Percentiles rank a stretch among this genome's conserved stretches.
These are phyloP conservation scores for Xerophyta viscosa DNA, from an alignment of 106 monocot species.

Conservation along the genomic window DNA sequence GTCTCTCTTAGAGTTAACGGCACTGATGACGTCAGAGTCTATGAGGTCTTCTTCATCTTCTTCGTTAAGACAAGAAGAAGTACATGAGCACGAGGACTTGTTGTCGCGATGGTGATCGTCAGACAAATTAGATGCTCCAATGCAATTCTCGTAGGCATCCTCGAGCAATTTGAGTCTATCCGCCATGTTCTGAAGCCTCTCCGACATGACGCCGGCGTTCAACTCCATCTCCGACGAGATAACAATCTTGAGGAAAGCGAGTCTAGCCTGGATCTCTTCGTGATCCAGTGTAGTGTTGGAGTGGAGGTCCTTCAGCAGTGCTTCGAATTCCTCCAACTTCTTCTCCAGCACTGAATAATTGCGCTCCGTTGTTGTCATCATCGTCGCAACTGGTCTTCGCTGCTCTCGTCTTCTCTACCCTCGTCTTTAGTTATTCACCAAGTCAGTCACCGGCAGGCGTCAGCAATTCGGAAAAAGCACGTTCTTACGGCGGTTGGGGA, in stretches of 20 bases:
- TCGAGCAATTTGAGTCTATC: constrained; percentile 4
- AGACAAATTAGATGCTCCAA: too few species aligned
- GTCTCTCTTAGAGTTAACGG: neutral
- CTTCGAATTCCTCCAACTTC: constrained; percentile 12
- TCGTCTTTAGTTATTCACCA: too few species aligned
- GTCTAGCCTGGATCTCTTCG: neutral
- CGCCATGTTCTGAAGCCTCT: neutral
- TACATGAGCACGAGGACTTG: neutral
- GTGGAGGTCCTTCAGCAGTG: neutral
- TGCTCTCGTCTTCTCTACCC: neutral
- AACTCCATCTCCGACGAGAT: neutral
- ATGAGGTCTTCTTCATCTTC: neutral
- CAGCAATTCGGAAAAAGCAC: too few species aligned
- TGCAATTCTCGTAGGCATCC: neutral
- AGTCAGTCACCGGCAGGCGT: too few species aligned
- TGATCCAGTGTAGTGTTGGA: neutral
- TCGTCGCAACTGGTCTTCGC: neutral
- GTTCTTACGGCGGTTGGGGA: too few species aligned
- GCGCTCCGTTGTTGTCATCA: neutral
- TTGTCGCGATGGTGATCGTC: neutral
- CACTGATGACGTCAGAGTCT: too few species aligned
- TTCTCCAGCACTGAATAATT: neutral
- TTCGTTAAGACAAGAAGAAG: neutral
- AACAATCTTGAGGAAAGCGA: constrained; percentile 6
- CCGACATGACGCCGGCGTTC: neutral